Percentiles rank a stretch among this genome's conserved stretches.
Evolutionary conservation across 83 land plant species (phyloP).

Genomic region (Thuja plicata): DNA sequence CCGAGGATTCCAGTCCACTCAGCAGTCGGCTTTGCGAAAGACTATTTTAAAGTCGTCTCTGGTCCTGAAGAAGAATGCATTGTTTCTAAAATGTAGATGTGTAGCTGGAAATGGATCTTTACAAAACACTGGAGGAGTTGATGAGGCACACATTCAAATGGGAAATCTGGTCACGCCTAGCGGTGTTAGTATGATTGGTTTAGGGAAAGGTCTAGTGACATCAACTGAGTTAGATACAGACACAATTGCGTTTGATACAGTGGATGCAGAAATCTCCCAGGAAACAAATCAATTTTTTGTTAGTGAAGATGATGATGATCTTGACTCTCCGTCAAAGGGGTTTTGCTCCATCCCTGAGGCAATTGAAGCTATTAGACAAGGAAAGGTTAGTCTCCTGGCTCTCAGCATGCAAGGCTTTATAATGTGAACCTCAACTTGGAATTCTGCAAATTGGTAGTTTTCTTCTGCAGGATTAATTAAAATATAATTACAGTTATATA

Average conservation of each 20-base stretch:
- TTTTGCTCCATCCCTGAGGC: constrained; percentile 67
- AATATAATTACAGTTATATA: background rate
- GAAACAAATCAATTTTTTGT: constrained; percentile 25
- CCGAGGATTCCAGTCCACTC: background rate
- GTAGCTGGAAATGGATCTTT: background rate
- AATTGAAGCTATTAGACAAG: constrained; percentile 66
- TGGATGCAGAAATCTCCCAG: constrained; percentile 36
- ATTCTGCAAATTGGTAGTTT: background rate
- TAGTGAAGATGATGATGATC: constrained; percentile 44
- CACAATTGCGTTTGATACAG: constrained; percentile 34
- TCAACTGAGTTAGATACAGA: constrained; percentile 39
- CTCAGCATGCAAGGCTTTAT: background rate
- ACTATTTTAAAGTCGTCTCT: background rate
- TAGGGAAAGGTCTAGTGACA: constrained; percentile 14
- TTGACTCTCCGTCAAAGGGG: constrained; percentile 60
- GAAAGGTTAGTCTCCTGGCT: constrained; percentile 43
- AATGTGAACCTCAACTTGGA: background rate
- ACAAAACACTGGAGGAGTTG: background rate
- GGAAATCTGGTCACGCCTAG: background rate
- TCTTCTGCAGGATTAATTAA: background rate
- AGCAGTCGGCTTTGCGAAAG: background rate
- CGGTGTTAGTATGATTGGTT: background rate
- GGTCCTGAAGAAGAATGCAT: background rate
- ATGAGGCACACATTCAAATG: background rate
- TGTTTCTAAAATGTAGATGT: constrained; percentile 6